Conservation (phyloP, 371 early-diverging fungal genomes). For the Mortierella sp. region DNA sequence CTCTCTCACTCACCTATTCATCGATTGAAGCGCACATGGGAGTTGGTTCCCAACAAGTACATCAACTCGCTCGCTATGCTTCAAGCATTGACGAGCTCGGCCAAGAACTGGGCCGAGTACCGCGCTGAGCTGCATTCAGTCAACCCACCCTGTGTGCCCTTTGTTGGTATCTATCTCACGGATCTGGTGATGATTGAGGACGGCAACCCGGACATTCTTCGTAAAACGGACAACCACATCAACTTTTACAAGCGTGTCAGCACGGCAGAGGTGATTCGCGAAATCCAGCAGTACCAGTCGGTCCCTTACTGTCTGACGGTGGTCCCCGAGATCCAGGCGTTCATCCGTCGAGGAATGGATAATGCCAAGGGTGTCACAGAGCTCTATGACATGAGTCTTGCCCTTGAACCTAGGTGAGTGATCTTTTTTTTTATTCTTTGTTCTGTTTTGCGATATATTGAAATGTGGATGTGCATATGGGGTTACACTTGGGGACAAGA, state of each 20-base stretch:
- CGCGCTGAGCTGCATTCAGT: constrained; percentile 88
- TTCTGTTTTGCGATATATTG: background rate
- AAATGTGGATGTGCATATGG: background rate
- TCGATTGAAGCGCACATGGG: constrained; percentile 94
- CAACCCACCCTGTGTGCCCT: constrained; percentile 95
- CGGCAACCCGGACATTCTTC: constrained; percentile 87
- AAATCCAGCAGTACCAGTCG: constrained; percentile 93
- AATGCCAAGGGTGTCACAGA: constrained; percentile 74
- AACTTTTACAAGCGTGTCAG: constrained; percentile 94
- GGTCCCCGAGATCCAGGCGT: constrained; percentile 87
- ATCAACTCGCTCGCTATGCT: constrained; percentile 65
- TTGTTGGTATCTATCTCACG: constrained; percentile 89
- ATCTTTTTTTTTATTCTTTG: background rate
- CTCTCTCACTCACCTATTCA: constrained; percentile 92
- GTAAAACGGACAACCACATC: constrained; percentile 70
- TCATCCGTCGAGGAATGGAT: constrained; percentile 72
- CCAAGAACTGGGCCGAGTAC: constrained; percentile 89
- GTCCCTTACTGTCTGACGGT: constrained; percentile 82
- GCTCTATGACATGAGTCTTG: constrained; percentile 76
- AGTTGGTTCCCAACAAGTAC: constrained; percentile 71
- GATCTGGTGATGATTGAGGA: constrained; percentile 96
- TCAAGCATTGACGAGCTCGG: constrained; percentile 80
- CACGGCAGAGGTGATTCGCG: constrained; percentile 92
- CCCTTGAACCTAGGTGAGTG: constrained; percentile 76
- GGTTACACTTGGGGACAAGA: background rate